Evolutionary conservation across 2,329 filamentous ascomycete species (phyloP), one percentile per base, ranked within the genome.

Genomic region (Diaporthe citri): DNA sequence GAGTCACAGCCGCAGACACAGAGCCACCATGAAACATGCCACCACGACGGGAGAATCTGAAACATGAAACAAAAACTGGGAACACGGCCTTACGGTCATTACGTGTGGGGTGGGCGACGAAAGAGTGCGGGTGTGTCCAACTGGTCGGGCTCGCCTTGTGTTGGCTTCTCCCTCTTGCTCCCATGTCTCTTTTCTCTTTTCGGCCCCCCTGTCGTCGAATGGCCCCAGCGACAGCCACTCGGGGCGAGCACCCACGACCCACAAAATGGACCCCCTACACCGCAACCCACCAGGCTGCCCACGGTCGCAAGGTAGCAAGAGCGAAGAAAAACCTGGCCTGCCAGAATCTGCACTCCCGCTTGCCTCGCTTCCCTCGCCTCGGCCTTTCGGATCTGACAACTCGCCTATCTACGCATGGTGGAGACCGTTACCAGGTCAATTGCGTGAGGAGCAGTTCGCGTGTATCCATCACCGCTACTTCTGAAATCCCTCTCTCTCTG

Each of bases 41-140:
- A 52, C 25, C 64, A 55, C 46, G 48, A 56, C 60, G 60, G 60
- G 10, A 52, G 55, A 64, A 72, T 62, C 34, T 72, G 71, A 72
- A 72, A 72, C 71, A 55, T 72, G 71, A 72, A 72, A 72, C 71
- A 72, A 64, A 64, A 72, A 62, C n/a, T 72, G 71, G 71, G 34
- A 31, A 72, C 70, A 55, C 57, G 59, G 46, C 71, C 57, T 41
- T 72, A 62, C 70, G 56, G 57, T 28, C 57, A 64, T 52, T 60
- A 20, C 25, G 22, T 71, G 55, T 60, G 55, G 55, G 69, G 60
- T 64, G 60, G 59, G 59, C 59, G 55, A 36, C 36, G 28, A 17
- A 48, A 43, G 57, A 46, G 52, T 64, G 70, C 59, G 43, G 57
- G 70, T 72, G 70, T 72, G 57, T 64, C 57, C 71, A 72, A 62